Conservation (phyloP, 768 basidiomycete genomes). For the Chalciporus piperatus region DNA sequence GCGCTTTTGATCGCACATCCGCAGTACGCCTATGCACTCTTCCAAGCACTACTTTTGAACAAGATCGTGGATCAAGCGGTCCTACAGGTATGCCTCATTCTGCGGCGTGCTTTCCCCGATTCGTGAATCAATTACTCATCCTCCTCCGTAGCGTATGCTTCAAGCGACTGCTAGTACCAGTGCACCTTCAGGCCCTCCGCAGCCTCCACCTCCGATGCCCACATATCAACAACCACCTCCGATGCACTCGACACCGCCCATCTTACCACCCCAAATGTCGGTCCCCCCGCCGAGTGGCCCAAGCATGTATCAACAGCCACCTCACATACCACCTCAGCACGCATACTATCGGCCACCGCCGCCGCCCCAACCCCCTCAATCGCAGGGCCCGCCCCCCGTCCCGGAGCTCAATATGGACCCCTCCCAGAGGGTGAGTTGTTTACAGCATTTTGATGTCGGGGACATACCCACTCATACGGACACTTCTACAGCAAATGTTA, state of each 20-base stretch:
- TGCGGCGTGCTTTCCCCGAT: slow-evolving; percentile 7
- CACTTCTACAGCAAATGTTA: slow-evolving; percentile 60
- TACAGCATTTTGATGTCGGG: slow-evolving; percentile 6
- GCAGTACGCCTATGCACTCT: slow-evolving; percentile 93
- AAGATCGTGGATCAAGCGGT: slow-evolving; percentile 89
- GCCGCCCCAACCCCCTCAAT: slow-evolving; percentile 28
- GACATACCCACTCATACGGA: slow-evolving; percentile 15
- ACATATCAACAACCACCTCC: slow-evolving; percentile 29
- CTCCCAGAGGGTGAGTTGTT: slow-evolving; percentile 43
- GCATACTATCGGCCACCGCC: slow-evolving; percentile 32
- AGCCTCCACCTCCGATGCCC: slow-evolving; percentile 32
- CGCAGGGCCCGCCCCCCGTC: slow-evolving; percentile 31
- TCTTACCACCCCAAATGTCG: slow-evolving; percentile 33
- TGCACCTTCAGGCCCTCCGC: slow-evolving; percentile 28
- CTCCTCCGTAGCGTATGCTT: slow-evolving; percentile 47
- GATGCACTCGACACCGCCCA: slow-evolving; percentile 33
- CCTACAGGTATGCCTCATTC: slow-evolving; percentile 56
- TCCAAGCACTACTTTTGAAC: slow-evolving; percentile 90
- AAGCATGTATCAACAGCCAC: slow-evolving; percentile 31
- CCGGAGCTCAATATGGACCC: slow-evolving; percentile 44
- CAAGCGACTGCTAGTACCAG: slow-evolving; percentile 37
- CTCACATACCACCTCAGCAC: slow-evolving; percentile 32
- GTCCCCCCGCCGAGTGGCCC: slow-evolving; percentile 28
- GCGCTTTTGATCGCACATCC: slow-evolving; percentile 78
- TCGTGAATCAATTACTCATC: not conserved